Evolutionary conservation across 164 flowering plant species (phyloP).

Genomic region (Kalanchoe fedtschenkoi): DNA sequence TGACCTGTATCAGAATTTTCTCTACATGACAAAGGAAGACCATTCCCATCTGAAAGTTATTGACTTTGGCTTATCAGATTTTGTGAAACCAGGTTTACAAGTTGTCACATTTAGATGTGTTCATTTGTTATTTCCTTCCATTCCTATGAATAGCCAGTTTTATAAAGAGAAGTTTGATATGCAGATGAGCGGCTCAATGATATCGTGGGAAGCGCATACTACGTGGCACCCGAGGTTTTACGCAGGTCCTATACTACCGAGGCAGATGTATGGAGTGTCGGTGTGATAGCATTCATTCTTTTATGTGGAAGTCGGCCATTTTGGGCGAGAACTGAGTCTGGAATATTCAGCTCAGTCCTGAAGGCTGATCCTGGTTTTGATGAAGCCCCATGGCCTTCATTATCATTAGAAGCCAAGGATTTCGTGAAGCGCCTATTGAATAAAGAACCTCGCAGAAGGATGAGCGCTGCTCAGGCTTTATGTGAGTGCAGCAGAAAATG

Average conservation of each 20-base stretch:
- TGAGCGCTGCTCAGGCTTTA: constrained; percentile 85
- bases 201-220: constrained; percentile 98
- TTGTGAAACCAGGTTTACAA: constrained; percentile 75
- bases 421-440: constrained; percentile 71
- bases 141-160: background rate
- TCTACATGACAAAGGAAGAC: constrained; percentile 73
- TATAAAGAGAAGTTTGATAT: constrained; percentile 10
- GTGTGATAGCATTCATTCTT: constrained; percentile 91
- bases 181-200: constrained; percentile 95
- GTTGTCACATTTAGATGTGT: background rate
- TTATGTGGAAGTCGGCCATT: constrained; percentile 98
- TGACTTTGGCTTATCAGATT: constrained; percentile 95
- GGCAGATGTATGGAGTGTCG: constrained; percentile 97
- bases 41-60: constrained; percentile 74
- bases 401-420: constrained; percentile 74
- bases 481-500: constrained; percentile 35
- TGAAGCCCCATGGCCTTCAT: constrained; percentile 80
- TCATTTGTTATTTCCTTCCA: background rate
- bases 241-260: constrained; percentile 85
- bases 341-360: constrained; percentile 75
- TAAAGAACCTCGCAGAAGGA: constrained; percentile 74
- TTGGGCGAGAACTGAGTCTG: constrained; percentile 97
- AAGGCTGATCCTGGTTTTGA: constrained; percentile 88
- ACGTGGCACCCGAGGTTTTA: constrained; percentile 96
- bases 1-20: constrained; percentile 83